Evolutionary conservation across 192 early-diverging fungal species (phyloP).

Genomic region (Coemansia sp.): DNA sequence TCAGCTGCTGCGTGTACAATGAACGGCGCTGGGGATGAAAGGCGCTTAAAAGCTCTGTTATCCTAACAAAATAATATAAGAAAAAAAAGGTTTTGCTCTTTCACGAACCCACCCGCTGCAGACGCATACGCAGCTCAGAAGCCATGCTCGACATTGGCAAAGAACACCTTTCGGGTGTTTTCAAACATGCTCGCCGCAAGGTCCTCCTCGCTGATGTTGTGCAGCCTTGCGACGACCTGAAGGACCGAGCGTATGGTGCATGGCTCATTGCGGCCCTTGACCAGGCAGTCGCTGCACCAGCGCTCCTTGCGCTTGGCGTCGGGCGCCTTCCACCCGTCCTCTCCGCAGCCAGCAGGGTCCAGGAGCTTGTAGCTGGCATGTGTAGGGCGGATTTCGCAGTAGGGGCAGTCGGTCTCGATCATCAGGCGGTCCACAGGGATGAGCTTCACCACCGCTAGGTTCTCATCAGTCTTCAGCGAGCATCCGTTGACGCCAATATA

Average conservation of each 20-base stretch:
- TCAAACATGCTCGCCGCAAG: constrained; percentile 63
- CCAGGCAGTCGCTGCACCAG: constrained; percentile 54
- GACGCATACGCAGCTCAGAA: neutral
- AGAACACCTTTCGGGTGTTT: constrained; percentile 71
- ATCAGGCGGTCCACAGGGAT: constrained; percentile 81
- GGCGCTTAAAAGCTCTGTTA: neutral
- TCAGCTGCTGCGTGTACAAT: constrained; percentile 52
- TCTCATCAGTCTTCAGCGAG: constrained; percentile 85
- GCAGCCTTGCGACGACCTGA: constrained; percentile 63
- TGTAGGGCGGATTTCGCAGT: constrained; percentile 86
- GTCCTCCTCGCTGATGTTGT: constrained; percentile 52
- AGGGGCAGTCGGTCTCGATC: constrained; percentile 94
- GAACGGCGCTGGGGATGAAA: constrained; percentile 48
- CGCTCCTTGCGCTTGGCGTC: constrained; percentile 75
- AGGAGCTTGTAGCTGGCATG: constrained; percentile 75
- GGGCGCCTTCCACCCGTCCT: constrained; percentile 25
- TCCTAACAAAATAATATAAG: no score
- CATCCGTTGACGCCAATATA: constrained; percentile 98
- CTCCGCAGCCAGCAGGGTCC: constrained; percentile 9
- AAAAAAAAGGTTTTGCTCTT: no score
- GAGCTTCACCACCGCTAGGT: constrained; percentile 65
- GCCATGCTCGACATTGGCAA: constrained; percentile 23
- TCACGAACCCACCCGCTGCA: no score
- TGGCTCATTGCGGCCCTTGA: constrained; percentile 86
- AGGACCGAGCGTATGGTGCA: constrained; percentile 75